A percentile compares a stretch with the other conserved stretches of the same genome.
These are phyloP conservation scores for Catenaria anguillulae DNA, from an alignment of 371 early-diverging fungal genomes.

Conservation along the genomic window DNA sequence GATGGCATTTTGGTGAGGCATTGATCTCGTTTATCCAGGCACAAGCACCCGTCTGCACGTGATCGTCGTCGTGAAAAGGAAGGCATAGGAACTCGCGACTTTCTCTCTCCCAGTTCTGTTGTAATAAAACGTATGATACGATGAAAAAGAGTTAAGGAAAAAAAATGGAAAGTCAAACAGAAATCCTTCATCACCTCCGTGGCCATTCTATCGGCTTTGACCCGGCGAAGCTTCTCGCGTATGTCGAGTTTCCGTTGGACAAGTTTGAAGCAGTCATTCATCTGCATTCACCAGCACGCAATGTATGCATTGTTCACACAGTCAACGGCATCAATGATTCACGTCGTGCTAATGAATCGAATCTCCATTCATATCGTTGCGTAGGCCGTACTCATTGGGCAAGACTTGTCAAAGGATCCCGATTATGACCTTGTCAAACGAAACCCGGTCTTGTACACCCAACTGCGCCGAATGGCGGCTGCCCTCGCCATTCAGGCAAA, in stretches of 20 bases:
- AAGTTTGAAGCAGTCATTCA: constrained; percentile 19
- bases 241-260: constrained; percentile 30
- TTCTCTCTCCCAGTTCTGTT: too few species aligned
- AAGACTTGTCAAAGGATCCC: not conserved
- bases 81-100: too few species aligned
- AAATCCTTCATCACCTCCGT: not conserved
- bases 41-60: too few species aligned
- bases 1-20: too few species aligned
- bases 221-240: constrained; percentile 21
- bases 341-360: constrained; percentile 6
- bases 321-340: not conserved
- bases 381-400: not conserved
- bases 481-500: constrained; percentile 22
- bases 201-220: constrained; percentile 23
- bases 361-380: not conserved
- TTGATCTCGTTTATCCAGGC: too few species aligned
- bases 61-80: too few species aligned
- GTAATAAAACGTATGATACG: too few species aligned
- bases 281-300: constrained; percentile 16
- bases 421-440: constrained; percentile 1
- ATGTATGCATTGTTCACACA: constrained; percentile 10
- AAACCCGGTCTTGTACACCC: constrained; percentile 15
- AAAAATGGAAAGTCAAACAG: too few species aligned
- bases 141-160: too few species aligned
- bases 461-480: constrained; percentile 26